Conservation (phyloP, 768 basidiomycete genomes). For the Hydnum rufescens region DNA sequence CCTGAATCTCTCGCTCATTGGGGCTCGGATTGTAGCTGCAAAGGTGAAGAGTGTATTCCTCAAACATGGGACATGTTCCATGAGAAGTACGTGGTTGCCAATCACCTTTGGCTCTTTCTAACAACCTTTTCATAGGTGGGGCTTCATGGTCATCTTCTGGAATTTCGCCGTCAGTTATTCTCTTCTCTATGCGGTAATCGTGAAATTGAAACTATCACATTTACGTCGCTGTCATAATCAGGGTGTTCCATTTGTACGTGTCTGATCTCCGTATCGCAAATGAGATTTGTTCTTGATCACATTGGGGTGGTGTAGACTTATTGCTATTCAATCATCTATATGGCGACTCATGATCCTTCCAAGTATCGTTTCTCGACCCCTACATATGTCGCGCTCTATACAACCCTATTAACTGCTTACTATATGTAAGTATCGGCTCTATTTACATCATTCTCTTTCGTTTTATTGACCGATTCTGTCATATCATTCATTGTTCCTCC, state of each 20-base stretch:
- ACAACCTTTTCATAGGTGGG: conserved; percentile 37
- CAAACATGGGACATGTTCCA: conserved; percentile 99
- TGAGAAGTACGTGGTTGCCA: conserved; percentile 45
- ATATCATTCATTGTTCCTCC: not conserved
- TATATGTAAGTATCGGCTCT: conserved; percentile 39
- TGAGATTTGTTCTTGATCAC: not conserved
- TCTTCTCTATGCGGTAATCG: too few relatives aligned
- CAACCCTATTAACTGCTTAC: conserved; percentile 64
- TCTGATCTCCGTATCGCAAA: not conserved
- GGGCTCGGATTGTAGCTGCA: conserved; percentile 31
- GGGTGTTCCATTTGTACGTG: too few relatives aligned
- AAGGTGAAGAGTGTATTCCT: conserved; percentile 87
- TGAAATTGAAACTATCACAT: too few relatives aligned
- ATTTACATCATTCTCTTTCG: not conserved
- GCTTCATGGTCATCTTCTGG: conserved; percentile 98
- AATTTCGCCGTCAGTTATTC: conserved; percentile 43
- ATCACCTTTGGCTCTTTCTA: conserved; percentile 4
- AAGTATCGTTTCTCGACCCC: conserved; percentile 71
- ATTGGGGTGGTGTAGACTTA: conserved; percentile 41
- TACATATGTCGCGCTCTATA: conserved; percentile 51
- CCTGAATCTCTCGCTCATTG: not conserved
- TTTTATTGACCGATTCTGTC: conserved; percentile 1
- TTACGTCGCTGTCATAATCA: too few relatives aligned
- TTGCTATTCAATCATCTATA: conserved; percentile 92
- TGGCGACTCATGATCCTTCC: conserved; percentile 83